phyloP scores from a whole-genome alignment of 768 basidiomycete genomes.

The Gloeophyllum trabeum region DNA sequence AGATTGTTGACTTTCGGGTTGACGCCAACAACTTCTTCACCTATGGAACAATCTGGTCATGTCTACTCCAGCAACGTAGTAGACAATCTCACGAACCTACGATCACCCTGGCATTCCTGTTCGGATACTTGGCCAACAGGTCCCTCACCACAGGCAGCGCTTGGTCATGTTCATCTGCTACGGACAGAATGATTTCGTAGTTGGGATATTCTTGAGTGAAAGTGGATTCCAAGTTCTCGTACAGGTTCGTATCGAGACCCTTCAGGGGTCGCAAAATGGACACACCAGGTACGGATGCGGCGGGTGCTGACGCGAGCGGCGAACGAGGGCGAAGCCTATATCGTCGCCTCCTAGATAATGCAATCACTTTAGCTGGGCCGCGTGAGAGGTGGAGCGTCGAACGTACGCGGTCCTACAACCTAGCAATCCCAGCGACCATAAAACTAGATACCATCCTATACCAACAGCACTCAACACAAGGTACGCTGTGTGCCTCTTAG shows the following conservation, averaged over 20 bases:
- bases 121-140: constrained; percentile 68
- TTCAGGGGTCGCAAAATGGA: constrained; percentile 91
- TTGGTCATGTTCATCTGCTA: constrained; percentile 83
- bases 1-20: constrained; percentile 99
- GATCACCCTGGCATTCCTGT: constrained; percentile 60
- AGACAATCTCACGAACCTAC: constrained; percentile 45
- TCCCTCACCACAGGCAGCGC: constrained; percentile 76
- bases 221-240: constrained; percentile 90
- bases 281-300: constrained; percentile 63
- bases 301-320: constrained; percentile 37
- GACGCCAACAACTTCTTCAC: constrained; percentile 75
- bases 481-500: too few species aligned
- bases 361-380: not conserved
- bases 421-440: constrained; percentile 26
- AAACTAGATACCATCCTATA: constrained; percentile 25
- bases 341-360: constrained; percentile 47
- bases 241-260: constrained; percentile 91
- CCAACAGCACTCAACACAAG: constrained; percentile 3
- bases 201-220: constrained; percentile 88
- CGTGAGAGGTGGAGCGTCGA: not conserved
- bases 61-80: not conserved
- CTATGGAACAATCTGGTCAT: too few species aligned
- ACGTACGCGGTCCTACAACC: constrained; percentile 16
- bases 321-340: constrained; percentile 62
- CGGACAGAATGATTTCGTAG: constrained; percentile 84